These are phyloP conservation scores for Lepraria neglecta DNA, from an alignment of 495 filamentous ascomycete species.

Conservation along the genomic window DNA sequence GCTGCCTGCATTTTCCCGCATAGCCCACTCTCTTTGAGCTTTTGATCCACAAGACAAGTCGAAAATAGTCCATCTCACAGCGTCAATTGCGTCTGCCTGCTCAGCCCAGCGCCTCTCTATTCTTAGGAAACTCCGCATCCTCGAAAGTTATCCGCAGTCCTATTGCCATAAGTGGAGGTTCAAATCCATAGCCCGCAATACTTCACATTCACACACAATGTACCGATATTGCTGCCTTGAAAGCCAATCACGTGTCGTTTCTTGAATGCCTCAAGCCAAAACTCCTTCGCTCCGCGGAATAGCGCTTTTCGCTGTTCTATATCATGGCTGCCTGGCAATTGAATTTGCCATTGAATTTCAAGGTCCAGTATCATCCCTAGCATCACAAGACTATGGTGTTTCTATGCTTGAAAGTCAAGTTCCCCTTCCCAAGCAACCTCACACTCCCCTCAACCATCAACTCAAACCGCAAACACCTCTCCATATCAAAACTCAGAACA, in stretches of 20 bases:
- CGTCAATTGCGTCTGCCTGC: constrained; percentile 7
- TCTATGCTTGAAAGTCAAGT: too few species aligned
- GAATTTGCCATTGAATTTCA: too few species aligned
- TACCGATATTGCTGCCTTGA: neutral
- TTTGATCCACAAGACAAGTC: neutral
- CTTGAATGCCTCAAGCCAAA: neutral
- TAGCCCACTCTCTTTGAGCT: neutral
- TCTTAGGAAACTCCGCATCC: neutral
- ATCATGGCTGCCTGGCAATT: too few species aligned
- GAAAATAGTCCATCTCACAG: neutral
- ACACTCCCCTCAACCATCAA: too few species aligned
- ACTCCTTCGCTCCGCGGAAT: too few species aligned
- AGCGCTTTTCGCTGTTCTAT: too few species aligned
- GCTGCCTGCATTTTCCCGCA: too few species aligned
- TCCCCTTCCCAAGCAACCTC: too few species aligned
- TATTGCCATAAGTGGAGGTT: neutral
- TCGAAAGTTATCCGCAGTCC: neutral
- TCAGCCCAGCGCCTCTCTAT: constrained; percentile 9
- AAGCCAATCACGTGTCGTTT: neutral
- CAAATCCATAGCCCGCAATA: neutral
- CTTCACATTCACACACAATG: neutral
- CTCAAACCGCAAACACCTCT: too few species aligned
- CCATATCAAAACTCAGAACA: too few species aligned
- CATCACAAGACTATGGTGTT: too few species aligned
- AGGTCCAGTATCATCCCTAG: too few species aligned